These are phyloP conservation scores for Ilex asprella DNA, from an alignment of 257 asterid species.

Conservation along the genomic window DNA sequence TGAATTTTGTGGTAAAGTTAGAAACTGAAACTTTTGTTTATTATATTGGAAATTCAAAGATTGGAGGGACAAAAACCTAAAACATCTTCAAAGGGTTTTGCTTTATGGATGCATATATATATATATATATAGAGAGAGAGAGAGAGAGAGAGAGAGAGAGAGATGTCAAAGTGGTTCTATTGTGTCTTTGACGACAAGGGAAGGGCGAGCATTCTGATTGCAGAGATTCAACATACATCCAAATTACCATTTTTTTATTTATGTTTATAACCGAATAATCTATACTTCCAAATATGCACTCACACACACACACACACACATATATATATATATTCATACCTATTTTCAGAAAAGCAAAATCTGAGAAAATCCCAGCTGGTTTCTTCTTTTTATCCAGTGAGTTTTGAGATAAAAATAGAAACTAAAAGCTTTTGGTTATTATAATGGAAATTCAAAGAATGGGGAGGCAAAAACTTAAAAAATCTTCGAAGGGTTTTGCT, in stretches of 20 bases:
- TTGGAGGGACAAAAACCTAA: not conserved
- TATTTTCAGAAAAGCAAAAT: not conserved
- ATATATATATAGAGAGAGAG: not conserved
- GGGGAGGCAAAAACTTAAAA: not conserved
- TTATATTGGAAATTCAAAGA: not conserved
- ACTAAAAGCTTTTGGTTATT: not conserved
- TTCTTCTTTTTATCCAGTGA: not conserved
- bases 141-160: not conserved
- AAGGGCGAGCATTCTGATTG: conserved; percentile 31
- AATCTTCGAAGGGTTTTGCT: too few relatives aligned
- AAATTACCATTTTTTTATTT: not conserved
- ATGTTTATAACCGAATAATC: too few relatives aligned
- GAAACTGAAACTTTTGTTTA: not conserved
- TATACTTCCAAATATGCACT: too few relatives aligned
- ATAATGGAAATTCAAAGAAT: not conserved
- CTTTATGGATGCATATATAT: too few relatives aligned
- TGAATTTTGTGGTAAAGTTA: not conserved
- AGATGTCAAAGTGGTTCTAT: conserved; percentile 11
- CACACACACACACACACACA: too few relatives aligned
- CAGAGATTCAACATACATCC: conserved; percentile 41
- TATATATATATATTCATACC: too few relatives aligned
- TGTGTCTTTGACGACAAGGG: conserved; percentile 35
- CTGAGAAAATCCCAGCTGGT: not conserved
- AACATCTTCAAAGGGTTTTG: too few relatives aligned
- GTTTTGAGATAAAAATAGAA: not conserved